Conservation (phyloP, 2,329 filamentous ascomycete genomes). For the Cladosporium velox region DNA sequence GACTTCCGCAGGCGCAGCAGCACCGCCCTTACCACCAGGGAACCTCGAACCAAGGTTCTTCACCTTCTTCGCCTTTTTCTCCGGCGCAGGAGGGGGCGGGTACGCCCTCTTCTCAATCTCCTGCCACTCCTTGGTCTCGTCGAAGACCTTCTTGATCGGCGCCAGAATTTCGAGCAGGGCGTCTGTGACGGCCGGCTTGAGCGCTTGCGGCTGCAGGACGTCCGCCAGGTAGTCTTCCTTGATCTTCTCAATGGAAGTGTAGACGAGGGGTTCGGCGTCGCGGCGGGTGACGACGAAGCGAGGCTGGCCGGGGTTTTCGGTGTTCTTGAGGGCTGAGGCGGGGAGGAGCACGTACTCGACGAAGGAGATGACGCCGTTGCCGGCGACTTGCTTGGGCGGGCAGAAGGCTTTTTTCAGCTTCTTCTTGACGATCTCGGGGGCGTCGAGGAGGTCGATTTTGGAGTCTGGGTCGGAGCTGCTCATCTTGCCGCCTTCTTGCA, state of each 20-base stretch:
- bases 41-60: conserved; percentile 74
- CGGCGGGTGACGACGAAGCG: conserved; percentile 67
- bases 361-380: conserved; percentile 84
- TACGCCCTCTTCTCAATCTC: conserved; percentile 76
- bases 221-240: conserved; percentile 80
- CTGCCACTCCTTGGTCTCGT: conserved; percentile 76
- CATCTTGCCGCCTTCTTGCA: conserved; percentile 80
- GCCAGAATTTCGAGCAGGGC: conserved; percentile 72
- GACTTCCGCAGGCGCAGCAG: conserved; percentile 36
- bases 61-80: conserved; percentile 68
- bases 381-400: conserved; percentile 72
- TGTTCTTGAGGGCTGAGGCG: conserved; percentile 62
- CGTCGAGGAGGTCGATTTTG: conserved; percentile 92
- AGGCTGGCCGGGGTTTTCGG: conserved; percentile 42
- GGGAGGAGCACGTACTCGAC: conserved; percentile 86
- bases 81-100: conserved; percentile 63
- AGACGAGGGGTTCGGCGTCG: conserved; percentile 74
- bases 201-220: conserved; percentile 67
- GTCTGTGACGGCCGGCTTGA: conserved; percentile 80
- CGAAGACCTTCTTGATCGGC: conserved; percentile 75
- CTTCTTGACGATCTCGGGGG: conserved; percentile 70
- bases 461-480: conserved; percentile 62
- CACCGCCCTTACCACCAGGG: conserved; percentile 48
- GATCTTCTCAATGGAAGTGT: conserved; percentile 73
- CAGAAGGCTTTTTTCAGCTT: conserved; percentile 86